Evolutionary conservation across 306 rosid genomes (phyloP).

Genomic region (Corylus americana): DNA sequence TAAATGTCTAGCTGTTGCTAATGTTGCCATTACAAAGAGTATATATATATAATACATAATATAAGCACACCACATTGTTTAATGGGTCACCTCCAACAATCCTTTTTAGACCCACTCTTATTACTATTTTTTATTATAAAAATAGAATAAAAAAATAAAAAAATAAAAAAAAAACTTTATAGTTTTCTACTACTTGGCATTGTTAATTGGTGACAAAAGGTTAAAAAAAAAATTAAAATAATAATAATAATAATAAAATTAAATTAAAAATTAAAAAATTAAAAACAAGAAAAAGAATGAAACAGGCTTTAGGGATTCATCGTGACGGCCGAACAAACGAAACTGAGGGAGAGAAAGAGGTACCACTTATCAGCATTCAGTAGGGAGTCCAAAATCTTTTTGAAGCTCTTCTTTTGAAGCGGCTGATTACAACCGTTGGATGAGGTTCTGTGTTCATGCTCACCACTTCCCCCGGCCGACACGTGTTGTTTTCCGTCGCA

Average conservation of each 20-base stretch:
- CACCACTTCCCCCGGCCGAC: conserved; percentile 44
- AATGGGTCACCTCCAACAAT: too few species aligned
- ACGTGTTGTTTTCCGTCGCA: conserved; percentile 35
- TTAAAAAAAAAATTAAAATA: neutral
- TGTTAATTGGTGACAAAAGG: conserved; percentile 8
- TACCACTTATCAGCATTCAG: too few species aligned
- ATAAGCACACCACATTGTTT: too few species aligned
- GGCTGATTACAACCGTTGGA: conserved; percentile 17
- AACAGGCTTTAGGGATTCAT: conserved; percentile 11
- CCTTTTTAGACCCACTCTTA: too few species aligned
- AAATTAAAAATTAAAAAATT: neutral
- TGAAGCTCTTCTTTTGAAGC: conserved; percentile 38
- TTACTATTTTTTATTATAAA: too few species aligned
- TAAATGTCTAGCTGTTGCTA: neutral
- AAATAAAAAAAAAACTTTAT: neutral
- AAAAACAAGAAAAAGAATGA: neutral
- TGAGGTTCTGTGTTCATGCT: conserved; percentile 8
- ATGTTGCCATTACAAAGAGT: conserved; percentile 22
- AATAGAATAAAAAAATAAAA: too few species aligned
- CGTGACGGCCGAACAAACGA: conserved; percentile 7
- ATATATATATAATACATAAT: too few species aligned
- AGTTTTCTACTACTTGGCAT: conserved; percentile 13
- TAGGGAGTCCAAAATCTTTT: conserved; percentile 28
- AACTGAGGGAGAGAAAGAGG: conserved; percentile 20
- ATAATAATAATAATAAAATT: too few species aligned